Evolutionary conservation across 2,329 filamentous ascomycete genomes (phyloP), one percentile per base, ranked within the genome.

Genomic region (Penicillium sp.): DNA sequence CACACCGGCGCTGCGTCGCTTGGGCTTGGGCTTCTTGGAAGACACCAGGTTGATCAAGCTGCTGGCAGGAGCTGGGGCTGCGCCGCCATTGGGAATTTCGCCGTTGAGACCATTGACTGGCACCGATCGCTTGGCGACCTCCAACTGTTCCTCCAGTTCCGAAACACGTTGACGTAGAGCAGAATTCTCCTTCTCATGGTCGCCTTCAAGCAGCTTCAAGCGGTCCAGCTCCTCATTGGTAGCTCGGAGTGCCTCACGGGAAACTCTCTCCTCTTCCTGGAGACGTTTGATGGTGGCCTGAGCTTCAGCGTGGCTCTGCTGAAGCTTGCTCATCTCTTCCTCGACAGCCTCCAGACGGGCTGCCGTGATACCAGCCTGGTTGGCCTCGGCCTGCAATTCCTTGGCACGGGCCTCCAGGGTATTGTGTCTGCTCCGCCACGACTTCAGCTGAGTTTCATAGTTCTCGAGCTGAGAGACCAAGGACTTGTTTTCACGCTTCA

Each of bases 11-110:
- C 92, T 97, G 60, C 94, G 84, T 67, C 94, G 68, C 60, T 77
- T 76, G 1, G 72, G 83, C 80, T 97, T 96, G 38, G 92, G 90
- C 76, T 96, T 96, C 84, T 97, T 97, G 44, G 90, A 92, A 2
- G 92, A 89, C 24, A 99, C 94, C 30, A 99, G 81, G 72, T 97
- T 99, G 81, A 99, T 96, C 56, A 99, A 83, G 38, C 91, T 92
- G 67, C 81, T 88, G 27, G 82, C 77, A 48, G 81, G 79, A 36
- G 83, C 74, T 44, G 83, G 78, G 43, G 72, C 70, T 46, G 73
- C 68, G 44, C 74, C 75, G 50, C 90, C 89, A 64, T 90, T 91
- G 48, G 77, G 72, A 48, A 85, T 65, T 40, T 90, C 87, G 56
- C 78, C 79, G 48, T 75, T 74, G 40, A 67, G 70, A 4, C 79